These are phyloP conservation scores for Aspergillus kassunensis DNA, from an alignment of 495 filamentous ascomycete genomes.

Conservation along the genomic window DNA sequence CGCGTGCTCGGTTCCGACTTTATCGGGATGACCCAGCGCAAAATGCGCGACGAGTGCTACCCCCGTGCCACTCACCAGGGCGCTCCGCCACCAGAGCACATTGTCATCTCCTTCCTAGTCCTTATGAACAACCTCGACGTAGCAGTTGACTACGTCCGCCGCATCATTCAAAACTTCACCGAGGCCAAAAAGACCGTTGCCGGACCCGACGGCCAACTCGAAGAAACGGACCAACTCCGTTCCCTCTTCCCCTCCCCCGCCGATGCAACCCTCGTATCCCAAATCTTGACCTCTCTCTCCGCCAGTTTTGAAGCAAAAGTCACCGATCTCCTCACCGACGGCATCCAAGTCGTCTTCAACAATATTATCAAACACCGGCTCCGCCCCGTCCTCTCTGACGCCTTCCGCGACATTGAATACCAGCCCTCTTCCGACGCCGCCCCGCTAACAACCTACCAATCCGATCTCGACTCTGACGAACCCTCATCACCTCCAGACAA, in stretches of 20 bases:
- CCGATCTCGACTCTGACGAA: slow-evolving; percentile 16
- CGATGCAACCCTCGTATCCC: slow-evolving; percentile 63
- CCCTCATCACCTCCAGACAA: slow-evolving; percentile 23
- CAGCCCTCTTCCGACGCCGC: slow-evolving; percentile 44
- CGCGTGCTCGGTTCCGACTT: slow-evolving; percentile 91
- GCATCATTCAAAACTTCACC: slow-evolving; percentile 70
- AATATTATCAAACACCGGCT: slow-evolving; percentile 83
- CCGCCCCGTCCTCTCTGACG: slow-evolving; percentile 77
- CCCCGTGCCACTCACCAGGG: slow-evolving; percentile 72
- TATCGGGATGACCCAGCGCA: slow-evolving; percentile 92
- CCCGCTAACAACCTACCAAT: slow-evolving; percentile 8
- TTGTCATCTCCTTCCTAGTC: slow-evolving; percentile 79
- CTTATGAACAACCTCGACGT: slow-evolving; percentile 94
- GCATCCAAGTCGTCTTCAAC: slow-evolving; percentile 77
- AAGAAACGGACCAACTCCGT: slow-evolving; percentile 40
- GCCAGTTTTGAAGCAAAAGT: slow-evolving; percentile 70
- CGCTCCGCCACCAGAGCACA: slow-evolving; percentile 75
- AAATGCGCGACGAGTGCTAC: slow-evolving; percentile 94
- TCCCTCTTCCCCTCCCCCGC: slow-evolving; percentile 73
- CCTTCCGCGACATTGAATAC: slow-evolving; percentile 92
- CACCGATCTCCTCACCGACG: slow-evolving; percentile 76
- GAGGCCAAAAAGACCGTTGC: slow-evolving; percentile 33
- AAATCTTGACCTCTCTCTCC: slow-evolving; percentile 64
- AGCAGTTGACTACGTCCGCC: slow-evolving; percentile 79
- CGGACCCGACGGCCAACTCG: slow-evolving; percentile 17